A percentile compares a stretch with the other conserved stretches of the same genome.
Conservation (phyloP, 164 flowering plant species). For the Euptelea pleiosperma region DNA sequence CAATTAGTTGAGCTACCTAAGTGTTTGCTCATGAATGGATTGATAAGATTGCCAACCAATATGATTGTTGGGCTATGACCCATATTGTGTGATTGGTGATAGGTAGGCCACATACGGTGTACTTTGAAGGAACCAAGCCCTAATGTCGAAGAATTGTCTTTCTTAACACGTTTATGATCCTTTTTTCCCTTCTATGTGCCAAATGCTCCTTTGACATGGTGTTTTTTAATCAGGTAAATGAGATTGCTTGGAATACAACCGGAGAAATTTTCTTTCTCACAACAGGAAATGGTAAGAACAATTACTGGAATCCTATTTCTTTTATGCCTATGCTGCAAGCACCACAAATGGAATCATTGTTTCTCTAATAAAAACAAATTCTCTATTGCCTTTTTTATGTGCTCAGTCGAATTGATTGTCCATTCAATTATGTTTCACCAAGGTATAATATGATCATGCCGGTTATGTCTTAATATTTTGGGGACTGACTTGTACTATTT, state of each 20-base stretch:
- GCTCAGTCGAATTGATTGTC: not conserved
- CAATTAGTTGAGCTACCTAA: no score
- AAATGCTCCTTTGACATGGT: slow-evolving; percentile 2
- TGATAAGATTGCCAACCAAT: no score
- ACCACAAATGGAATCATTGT: not conserved
- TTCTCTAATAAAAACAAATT: not conserved
- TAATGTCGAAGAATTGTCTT: no score
- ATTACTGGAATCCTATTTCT: slow-evolving; percentile 1
- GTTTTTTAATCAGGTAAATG: slow-evolving; percentile 68
- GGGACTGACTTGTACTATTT: slow-evolving; percentile 1
- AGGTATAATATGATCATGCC: not conserved
- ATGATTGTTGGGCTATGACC: no score
- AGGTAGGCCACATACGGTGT: no score
- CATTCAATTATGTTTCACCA: not conserved
- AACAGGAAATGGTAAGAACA: slow-evolving; percentile 77
- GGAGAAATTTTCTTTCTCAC: slow-evolving; percentile 94
- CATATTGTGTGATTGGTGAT: no score
- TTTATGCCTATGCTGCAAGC: not conserved
- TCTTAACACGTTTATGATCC: no score
- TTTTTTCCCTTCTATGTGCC: not conserved
- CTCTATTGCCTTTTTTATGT: slow-evolving; percentile 2
- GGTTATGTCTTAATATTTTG: not conserved
- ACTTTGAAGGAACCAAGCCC: no score
- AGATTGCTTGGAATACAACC: slow-evolving; percentile 90
- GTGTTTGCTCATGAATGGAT: no score